Evolutionary conservation across 257 asterid species (phyloP).

Genomic region (Petrea volubilis): DNA sequence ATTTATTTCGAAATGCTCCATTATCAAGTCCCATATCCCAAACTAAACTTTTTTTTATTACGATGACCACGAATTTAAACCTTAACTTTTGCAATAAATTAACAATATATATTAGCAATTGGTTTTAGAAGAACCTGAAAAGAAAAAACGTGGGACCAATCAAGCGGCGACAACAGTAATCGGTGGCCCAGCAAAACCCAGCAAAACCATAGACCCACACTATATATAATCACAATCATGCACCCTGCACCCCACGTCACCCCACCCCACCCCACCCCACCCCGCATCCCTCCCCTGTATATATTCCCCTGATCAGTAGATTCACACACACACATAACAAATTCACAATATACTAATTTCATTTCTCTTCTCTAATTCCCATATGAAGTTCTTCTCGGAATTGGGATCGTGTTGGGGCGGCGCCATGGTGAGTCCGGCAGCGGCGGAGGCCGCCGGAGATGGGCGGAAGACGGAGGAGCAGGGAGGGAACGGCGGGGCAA

Average conservation of each 20-base stretch:
- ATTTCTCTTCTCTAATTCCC: background rate
- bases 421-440: conserved; percentile 26
- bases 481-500: background rate
- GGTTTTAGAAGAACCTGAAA: background rate
- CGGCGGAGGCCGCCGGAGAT: conserved; percentile 1
- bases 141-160: background rate
- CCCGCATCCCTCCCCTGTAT: background rate
- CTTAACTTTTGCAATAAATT: background rate
- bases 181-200: background rate
- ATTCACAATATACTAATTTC: background rate
- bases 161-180: background rate
- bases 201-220: conserved; percentile 5
- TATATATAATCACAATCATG: background rate
- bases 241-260: background rate
- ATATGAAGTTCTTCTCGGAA: conserved; percentile 40
- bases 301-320: background rate
- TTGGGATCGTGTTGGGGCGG: conserved; percentile 44
- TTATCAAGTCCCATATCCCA: background rate
- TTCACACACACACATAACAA: background rate
- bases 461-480: conserved; percentile 17
- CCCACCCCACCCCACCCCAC: background rate
- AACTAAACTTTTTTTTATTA: background rate
- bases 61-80: background rate
- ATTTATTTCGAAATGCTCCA: too few relatives aligned
- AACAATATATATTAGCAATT: background rate